These are phyloP conservation scores for Crithidia acanthocephali DNA, from an alignment of 208 protist genomes.

Conservation along the genomic window DNA sequence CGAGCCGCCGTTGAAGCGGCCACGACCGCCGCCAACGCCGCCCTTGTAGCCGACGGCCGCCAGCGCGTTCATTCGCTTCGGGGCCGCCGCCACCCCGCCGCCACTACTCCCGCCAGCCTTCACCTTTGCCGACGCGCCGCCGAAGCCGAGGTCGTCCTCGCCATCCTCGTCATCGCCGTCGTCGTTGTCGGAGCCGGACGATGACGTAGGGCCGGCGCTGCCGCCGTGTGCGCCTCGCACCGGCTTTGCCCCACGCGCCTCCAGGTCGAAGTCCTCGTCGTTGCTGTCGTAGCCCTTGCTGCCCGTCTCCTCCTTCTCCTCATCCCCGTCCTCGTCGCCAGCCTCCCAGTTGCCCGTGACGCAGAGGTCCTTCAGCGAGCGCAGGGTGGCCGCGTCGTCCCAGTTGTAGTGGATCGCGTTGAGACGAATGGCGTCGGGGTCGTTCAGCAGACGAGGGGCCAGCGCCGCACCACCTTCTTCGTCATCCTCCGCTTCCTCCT, in stretches of 20 bases:
- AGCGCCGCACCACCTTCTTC: conserved; percentile 46
- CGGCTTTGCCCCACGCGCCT: conserved; percentile 66
- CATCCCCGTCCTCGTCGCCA: conserved; percentile 41
- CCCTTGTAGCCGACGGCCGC: conserved; percentile 30
- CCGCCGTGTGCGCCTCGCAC: conserved; percentile 14
- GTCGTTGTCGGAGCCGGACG: conserved; percentile 14
- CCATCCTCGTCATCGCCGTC: conserved; percentile 42
- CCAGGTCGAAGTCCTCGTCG: conserved; percentile 85
- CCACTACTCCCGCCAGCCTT: too few species aligned
- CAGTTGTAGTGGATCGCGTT: conserved; percentile 58
- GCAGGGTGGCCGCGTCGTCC: conserved; percentile 54
- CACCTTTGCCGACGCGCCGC: not conserved
- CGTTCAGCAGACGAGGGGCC: conserved; percentile 67
- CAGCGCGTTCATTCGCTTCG: conserved; percentile 29
- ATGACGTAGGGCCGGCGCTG: conserved; percentile 7
- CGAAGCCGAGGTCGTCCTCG: conserved; percentile 27
- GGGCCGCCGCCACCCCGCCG: too few species aligned
- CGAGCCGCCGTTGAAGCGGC: not conserved
- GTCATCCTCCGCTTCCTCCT: conserved; percentile 44
- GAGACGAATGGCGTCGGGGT: conserved; percentile 64
- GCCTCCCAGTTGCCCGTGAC: conserved; percentile 96
- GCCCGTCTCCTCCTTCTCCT: conserved; percentile 50
- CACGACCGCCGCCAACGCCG: conserved; percentile 1
- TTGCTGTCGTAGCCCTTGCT: conserved; percentile 88
- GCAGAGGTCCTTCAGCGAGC: conserved; percentile 92